These are phyloP conservation scores for Neocallimastix lanati DNA, from an alignment of 192 early-diverging fungal species.

Conservation along the genomic window DNA sequence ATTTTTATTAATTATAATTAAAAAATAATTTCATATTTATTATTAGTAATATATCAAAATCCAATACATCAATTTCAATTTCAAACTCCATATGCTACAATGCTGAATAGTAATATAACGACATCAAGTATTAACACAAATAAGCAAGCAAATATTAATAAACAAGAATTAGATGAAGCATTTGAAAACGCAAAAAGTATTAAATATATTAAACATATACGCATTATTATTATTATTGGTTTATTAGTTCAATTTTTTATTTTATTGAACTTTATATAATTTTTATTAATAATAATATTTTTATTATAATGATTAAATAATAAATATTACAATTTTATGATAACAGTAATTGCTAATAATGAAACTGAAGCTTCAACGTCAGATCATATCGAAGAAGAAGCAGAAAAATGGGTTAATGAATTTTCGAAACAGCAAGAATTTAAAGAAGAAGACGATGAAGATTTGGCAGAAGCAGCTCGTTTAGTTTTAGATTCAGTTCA, in stretches of 20 bases:
- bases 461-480: constrained; percentile 64
- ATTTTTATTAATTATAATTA: no score
- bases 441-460: constrained; percentile 17
- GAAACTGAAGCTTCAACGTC: constrained; percentile 15
- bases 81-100: not conserved
- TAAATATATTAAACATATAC: not conserved
- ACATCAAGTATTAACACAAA: no score
- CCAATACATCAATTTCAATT: not conserved
- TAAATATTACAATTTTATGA: no score
- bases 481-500: constrained; percentile 60
- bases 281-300: no score
- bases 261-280: no score
- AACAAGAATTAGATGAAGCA: constrained; percentile 11
- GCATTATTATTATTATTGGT: no score
- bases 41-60: not conserved
- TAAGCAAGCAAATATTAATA: not conserved
- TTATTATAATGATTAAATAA: no score
- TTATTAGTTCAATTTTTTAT: no score
- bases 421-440: constrained; percentile 22
- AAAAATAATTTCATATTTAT: no score
- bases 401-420: constrained; percentile 19
- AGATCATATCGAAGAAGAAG: constrained; percentile 24
- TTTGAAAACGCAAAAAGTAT: constrained; percentile 11
- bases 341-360: constrained; percentile 46
- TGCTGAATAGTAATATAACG: not conserved